Percentiles rank a stretch among this genome's conserved stretches.
These are phyloP conservation scores for Oryza officinalis DNA, from an alignment of 176 grass and related monocot species.

Conservation along the genomic window DNA sequence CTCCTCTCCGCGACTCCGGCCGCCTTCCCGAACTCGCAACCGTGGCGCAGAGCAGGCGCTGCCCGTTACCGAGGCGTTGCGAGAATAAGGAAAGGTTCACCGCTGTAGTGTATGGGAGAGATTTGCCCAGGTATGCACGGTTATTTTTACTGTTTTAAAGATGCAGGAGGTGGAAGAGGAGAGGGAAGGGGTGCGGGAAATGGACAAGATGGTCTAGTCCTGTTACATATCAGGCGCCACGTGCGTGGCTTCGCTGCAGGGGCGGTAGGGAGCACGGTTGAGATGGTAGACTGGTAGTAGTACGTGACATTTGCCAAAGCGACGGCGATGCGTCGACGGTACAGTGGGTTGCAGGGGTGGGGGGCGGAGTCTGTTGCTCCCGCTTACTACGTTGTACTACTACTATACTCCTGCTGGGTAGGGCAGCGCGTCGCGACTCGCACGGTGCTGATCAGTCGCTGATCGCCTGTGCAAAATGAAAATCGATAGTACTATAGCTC, in stretches of 20 bases:
- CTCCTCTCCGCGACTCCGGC: neutral
- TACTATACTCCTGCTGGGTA: neutral
- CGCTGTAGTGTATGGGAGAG: neutral
- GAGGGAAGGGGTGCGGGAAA: no score
- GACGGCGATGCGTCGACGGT: constrained; percentile 40
- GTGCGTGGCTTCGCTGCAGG: constrained; percentile 7
- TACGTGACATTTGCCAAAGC: constrained; percentile 17
- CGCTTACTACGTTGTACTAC: neutral
- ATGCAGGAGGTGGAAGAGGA: no score
- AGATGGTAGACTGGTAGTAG: neutral
- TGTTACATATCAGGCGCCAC: constrained; percentile 3
- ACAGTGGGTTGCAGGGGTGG: neutral
- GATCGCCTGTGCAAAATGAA: no score
- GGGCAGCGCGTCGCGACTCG: no score
- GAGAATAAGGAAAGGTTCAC: constrained; percentile 58
- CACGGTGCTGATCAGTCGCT: no score
- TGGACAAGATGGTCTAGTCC: constrained; percentile 42
- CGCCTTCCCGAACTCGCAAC: constrained; percentile 31
- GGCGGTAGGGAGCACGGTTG: constrained; percentile 24
- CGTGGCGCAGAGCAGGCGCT: constrained; percentile 3
- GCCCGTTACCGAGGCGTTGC: constrained; percentile 29
- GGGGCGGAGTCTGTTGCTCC: neutral
- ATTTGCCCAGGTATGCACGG: neutral
- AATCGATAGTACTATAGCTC: no score
- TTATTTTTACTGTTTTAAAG: neutral